Conservation (phyloP, 192 early-diverging fungal species). For the Phycomyces blakesleeanus region DNA sequence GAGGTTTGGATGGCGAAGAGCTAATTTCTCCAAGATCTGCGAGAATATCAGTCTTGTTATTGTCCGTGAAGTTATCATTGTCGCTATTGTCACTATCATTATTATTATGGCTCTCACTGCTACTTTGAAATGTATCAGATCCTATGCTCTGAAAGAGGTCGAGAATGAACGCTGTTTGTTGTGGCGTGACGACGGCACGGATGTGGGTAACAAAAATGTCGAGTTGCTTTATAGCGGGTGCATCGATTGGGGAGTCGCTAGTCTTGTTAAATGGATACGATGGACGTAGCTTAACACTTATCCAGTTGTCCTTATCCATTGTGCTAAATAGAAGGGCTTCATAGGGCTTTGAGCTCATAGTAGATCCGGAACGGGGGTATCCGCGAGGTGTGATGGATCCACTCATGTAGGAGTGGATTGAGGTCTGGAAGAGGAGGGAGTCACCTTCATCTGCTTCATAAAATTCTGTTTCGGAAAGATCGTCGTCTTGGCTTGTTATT, state of each 20-base stretch:
- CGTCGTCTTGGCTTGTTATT: background rate
- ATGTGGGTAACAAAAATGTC: slow-evolving; percentile 38
- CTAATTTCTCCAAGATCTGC: background rate
- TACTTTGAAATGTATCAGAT: background rate
- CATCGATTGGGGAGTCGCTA: background rate
- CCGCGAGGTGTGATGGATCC: slow-evolving; percentile 21
- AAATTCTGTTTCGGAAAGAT: slow-evolving; percentile 40
- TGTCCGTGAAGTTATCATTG: too few relatives aligned
- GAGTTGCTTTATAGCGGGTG: slow-evolving; percentile 31
- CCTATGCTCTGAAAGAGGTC: slow-evolving; percentile 1
- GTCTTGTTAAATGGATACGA: slow-evolving; percentile 5
- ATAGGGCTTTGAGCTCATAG: slow-evolving; percentile 17
- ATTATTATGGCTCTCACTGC: background rate
- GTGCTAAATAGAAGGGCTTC: slow-evolving; percentile 46
- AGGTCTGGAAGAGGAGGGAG: background rate
- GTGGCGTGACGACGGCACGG: slow-evolving; percentile 33
- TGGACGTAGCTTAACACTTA: slow-evolving; percentile 39
- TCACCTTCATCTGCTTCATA: slow-evolving; percentile 33
- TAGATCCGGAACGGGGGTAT: background rate
- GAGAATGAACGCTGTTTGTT: slow-evolving; percentile 39
- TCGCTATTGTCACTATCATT: background rate
- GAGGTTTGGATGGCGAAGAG: background rate
- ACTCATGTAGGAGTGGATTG: slow-evolving; percentile 13
- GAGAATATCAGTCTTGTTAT: background rate
- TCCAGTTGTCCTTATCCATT: slow-evolving; percentile 40